Percentiles rank a stretch among this genome's conserved stretches.
These are phyloP conservation scores for Triticum aestivum DNA, from an alignment of 176 grass and related monocot genomes.

Conservation along the genomic window IWGSC_CS_RefSeq_v2.1 NC_057797.1:720788474-720788973, in stretches of 20 bases:
- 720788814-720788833: background rate
- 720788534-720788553: background rate
- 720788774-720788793: background rate
- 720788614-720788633: too few species aligned
- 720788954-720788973: background rate
- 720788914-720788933: constrained; percentile 1
- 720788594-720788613: background rate
- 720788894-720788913: background rate
- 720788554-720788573: background rate
- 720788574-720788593: background rate
- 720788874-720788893: background rate
- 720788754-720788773: background rate
- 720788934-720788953: background rate
- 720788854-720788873: background rate
- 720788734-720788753: background rate
- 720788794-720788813: background rate
- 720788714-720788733: background rate
- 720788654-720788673: background rate
- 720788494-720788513: background rate
- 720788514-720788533: background rate
- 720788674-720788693: background rate
- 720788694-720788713: background rate
- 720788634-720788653: background rate
- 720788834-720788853: background rate
- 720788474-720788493: background rate